A percentile compares a stretch with the other conserved stretches of the same genome.
Evolutionary conservation across 371 early-diverging fungal genomes (phyloP).

Genomic region (Circinella minor): DNA sequence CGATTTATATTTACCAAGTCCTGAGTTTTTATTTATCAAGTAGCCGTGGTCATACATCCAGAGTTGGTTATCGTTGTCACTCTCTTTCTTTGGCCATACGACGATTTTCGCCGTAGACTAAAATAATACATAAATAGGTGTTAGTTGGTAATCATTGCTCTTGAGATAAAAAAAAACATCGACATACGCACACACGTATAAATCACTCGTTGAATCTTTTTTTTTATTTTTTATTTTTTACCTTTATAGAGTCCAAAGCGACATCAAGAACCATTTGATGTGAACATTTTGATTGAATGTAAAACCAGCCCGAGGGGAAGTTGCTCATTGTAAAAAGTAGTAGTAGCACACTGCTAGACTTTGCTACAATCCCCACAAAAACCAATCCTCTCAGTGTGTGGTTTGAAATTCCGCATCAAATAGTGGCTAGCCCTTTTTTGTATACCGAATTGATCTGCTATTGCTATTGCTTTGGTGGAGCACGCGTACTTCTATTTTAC

Average conservation of each 20-base stretch:
- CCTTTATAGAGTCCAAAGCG: constrained; percentile 44
- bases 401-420: not conserved
- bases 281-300: constrained; percentile 44
- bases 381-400: no score
- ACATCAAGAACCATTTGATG: constrained; percentile 57
- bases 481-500: no score
- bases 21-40: constrained; percentile 36
- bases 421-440: no score
- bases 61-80: constrained; percentile 36
- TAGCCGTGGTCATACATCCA: constrained; percentile 40
- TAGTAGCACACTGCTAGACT: not conserved
- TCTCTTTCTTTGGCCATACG: constrained; percentile 44
- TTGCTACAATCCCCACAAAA: no score
- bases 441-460: no score
- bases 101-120: constrained; percentile 46
- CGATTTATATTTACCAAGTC: constrained; percentile 26
- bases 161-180: no score
- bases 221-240: constrained; percentile 8
- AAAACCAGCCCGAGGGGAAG: constrained; percentile 57
- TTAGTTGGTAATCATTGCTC: no score
- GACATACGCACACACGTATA: no score
- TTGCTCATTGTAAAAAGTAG: constrained; percentile 33
- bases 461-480: no score
- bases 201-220: no score
- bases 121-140: not conserved